These are phyloP conservation scores for Astragalus membranaceus DNA, from an alignment of 306 rosid species.

Conservation along the genomic window DNA sequence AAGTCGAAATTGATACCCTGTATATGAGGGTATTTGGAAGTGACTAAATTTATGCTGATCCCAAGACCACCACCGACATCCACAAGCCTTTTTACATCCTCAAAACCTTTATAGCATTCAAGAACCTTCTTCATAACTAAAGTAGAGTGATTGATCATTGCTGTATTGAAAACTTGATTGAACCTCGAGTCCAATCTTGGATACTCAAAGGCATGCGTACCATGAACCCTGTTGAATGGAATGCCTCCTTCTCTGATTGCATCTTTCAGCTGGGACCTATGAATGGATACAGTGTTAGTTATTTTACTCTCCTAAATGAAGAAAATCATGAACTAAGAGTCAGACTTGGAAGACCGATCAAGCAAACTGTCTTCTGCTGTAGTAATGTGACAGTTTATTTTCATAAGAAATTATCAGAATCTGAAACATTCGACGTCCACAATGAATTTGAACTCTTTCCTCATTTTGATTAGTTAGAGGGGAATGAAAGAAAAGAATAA, in stretches of 20 bases:
- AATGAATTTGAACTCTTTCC: not conserved
- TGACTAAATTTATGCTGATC: slow-evolving; percentile 33
- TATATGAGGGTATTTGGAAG: slow-evolving; percentile 43
- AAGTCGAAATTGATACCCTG: slow-evolving; percentile 33
- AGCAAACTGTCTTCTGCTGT: not conserved
- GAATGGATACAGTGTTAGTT: not conserved
- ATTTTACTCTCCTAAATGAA: not conserved
- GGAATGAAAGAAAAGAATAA: not conserved
- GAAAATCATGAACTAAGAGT: not conserved
- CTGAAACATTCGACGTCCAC: not conserved
- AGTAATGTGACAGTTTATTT: not conserved
- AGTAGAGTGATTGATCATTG: slow-evolving; percentile 40
- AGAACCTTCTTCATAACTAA: slow-evolving; percentile 29
- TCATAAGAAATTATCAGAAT: not conserved
- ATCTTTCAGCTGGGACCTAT: slow-evolving; percentile 37
- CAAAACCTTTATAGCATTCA: slow-evolving; percentile 40
- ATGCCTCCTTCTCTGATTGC: slow-evolving; percentile 41
- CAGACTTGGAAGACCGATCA: not conserved
- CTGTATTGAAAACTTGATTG: slow-evolving; percentile 39
- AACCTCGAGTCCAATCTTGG: slow-evolving; percentile 24
- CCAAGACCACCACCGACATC: slow-evolving; percentile 70
- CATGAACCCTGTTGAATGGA: slow-evolving; percentile 41
- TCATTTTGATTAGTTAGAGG: not conserved
- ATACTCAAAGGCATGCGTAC: slow-evolving; percentile 32
- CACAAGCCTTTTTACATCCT: slow-evolving; percentile 30